Percentiles rank a stretch among this genome's conserved stretches.
phyloP scores from a whole-genome alignment of 768 basidiomycete species.

The Dentipellis sp. region DNA sequence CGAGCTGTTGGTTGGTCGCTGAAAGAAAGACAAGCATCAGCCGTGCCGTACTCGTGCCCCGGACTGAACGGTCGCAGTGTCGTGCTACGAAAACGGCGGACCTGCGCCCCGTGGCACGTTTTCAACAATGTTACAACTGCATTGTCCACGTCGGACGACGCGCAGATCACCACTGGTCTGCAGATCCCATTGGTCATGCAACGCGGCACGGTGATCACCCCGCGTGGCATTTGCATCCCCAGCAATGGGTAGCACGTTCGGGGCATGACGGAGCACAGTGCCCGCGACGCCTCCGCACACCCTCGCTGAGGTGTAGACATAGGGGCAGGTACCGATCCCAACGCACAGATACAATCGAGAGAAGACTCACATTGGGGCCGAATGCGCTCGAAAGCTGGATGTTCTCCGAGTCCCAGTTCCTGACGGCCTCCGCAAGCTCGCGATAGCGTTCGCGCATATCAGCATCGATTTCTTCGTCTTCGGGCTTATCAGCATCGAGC shows the following conservation, averaged over 20 bases:
- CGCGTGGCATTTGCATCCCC: not conserved
- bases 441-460: constrained; percentile 67
- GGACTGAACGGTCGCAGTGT: too few relatives aligned
- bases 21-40: not conserved
- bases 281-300: not conserved
- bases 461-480: constrained; percentile 53
- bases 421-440: constrained; percentile 68
- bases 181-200: too few relatives aligned
- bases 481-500: constrained; percentile 50
- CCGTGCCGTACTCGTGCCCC: too few relatives aligned
- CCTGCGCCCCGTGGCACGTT: too few relatives aligned
- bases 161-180: too few relatives aligned
- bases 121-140: too few relatives aligned
- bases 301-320: constrained; percentile 13
- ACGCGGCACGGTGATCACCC: not conserved
- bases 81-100: too few relatives aligned
- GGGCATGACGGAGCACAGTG: too few relatives aligned
- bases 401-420: constrained; percentile 75
- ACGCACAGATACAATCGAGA: not conserved
- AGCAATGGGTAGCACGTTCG: too few relatives aligned
- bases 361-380: constrained; percentile 46
- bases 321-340: not conserved
- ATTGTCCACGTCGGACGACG: too few relatives aligned
- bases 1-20: constrained; percentile 23
- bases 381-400: constrained; percentile 64